Evolutionary conservation across 2,329 filamentous ascomycete genomes (phyloP), one percentile per base, ranked within the genome.

Genomic region (Monilinia laxa): DNA sequence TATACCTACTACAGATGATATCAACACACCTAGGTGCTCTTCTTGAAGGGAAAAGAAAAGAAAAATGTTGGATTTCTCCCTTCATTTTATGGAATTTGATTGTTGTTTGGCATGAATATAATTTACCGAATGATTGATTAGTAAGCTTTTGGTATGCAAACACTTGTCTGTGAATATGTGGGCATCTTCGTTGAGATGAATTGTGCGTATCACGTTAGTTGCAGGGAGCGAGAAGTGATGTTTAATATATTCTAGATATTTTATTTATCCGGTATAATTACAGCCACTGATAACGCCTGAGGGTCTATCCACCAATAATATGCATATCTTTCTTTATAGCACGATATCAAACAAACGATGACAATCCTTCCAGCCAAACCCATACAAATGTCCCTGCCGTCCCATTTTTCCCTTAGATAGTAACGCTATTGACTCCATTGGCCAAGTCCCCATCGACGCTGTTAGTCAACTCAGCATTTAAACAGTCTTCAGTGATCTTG

Each of bases 401-500:
- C 25, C 38, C 38, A 57, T 28, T 56, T 28, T 56, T 64, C 23
- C 62, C 18, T 56, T 65, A 65, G 47, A 65, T 65, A 42, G 45
- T 60, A 59, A 65, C 63, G 12, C 63, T 55, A 53, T 65, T 65
- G 40, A 60, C n/a, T 20, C 55, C 63, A 60, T 60, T 53, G 14
- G 63, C 35, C 55, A 65, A 60, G 52, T 60, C 47, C 16, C 55
- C 63, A 23, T 65, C 52, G 55, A 65, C 38, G 38, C 63, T 60
- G 45, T 49, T 52, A 20, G 47, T 55, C 25, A 65, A 52, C 18
- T 65, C 63, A 53, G 56, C 55, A 25, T 52, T 51, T 31, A 60
- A 31, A 35, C 63, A 65, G 18, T 70, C 69, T n/a, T 47, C 31
- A 3, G 73, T 75, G 54, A 76, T 63, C 53, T 71, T 68, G 40